These are phyloP conservation scores for Lentinula lateritia DNA, from an alignment of 768 basidiomycete species.

Conservation along the genomic window DNA sequence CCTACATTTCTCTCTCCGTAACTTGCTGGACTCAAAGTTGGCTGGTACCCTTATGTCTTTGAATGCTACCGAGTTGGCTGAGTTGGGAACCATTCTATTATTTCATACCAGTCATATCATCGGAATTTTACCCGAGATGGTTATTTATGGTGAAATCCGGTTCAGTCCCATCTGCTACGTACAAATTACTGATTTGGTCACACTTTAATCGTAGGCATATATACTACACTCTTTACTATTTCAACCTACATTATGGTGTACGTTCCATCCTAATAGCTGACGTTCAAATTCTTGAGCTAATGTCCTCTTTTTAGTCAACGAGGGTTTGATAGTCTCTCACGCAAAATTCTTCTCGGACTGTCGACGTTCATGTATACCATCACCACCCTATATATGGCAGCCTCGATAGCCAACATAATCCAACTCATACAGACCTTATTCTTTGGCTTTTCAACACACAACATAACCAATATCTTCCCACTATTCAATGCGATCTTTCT, in stretches of 20 bases:
- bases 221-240: background rate
- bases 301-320: background rate
- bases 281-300: too few species aligned
- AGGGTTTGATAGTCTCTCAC: background rate
- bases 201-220: background rate
- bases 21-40: background rate
- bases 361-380: slow-evolving; percentile 2
- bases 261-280: background rate
- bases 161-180: background rate
- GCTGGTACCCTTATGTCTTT: background rate
- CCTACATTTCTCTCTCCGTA: background rate
- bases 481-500: background rate
- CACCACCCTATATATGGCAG: background rate
- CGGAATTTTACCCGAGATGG: background rate
- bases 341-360: slow-evolving; percentile 1
- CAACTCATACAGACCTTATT: background rate
- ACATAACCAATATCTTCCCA: background rate
- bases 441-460: background rate
- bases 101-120: background rate
- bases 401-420: background rate
- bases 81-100: background rate
- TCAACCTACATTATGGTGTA: background rate
- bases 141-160: background rate
- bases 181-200: background rate
- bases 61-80: background rate